Evolutionary conservation across 192 early-diverging fungal genomes (phyloP), one percentile per base, ranked within the genome.

Genomic region (Umbelopsis isabellina): DNA sequence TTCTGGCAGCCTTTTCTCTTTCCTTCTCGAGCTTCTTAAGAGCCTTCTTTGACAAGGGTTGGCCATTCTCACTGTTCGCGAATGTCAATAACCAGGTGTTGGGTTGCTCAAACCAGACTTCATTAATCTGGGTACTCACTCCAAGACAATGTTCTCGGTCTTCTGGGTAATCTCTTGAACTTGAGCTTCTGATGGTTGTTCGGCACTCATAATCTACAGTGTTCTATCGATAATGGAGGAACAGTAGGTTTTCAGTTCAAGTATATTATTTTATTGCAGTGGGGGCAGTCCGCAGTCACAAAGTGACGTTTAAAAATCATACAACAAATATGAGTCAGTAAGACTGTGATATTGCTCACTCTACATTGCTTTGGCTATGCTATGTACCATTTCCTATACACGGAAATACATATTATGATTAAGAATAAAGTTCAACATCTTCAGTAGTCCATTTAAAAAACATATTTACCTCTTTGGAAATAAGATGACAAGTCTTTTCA

Each of bases 1-100:
- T 74, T 37, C 82, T 83, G 73, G 88, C 91, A 52, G 90, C 92
- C 91, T 97, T 98, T 76, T 95, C 92, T 49, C 84, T 82, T 79
- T 95, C 89, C 83, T 94, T 95, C 72, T 94, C 89, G 15, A 92
- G 88, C 85, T 98, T 98, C 87, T 98, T 98, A 46, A 97, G 83
- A 9, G 91, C 92, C 74, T 89, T 91, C 82, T 96, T 95, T 46
- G 95, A 93, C 46, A 96, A 84, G 21, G 97, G 93, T 73, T 95
- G 90, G 66, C 95, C 97, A 37, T 96, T 91, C 68, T 91, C 91
- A 49, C 87, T 84, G 69, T 13, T 47, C 35, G 18, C 25, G 20
- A 8, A 20, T 21, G 16, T 18, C 23, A 45, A 46, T 30, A 13
- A 21, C 13, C 5, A 21, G 25, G 22, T 22, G 2, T 68, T 13